A percentile compares a stretch with the other conserved stretches of the same genome.
Conservation (phyloP, 345 rosid genomes). For the Ceriops decandra region DNA sequence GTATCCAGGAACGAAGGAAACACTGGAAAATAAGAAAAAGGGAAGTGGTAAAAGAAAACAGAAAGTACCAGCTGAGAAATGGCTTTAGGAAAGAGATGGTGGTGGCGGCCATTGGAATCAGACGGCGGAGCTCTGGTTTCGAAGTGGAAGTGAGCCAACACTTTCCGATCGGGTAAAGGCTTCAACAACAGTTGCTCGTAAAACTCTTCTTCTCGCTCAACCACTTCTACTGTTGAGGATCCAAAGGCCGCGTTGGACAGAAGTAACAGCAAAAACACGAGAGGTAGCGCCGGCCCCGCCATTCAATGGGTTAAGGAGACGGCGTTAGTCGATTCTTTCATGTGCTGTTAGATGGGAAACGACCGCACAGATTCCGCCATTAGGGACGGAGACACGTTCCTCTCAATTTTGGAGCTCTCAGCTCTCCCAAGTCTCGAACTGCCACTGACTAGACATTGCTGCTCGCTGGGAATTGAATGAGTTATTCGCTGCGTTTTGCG, state of each 20-base stretch:
- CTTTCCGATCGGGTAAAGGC: constrained; percentile 83
- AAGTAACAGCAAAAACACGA: constrained; percentile 19
- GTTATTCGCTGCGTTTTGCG: no score
- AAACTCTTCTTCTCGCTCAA: constrained; percentile 50
- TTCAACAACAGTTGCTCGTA: constrained; percentile 64
- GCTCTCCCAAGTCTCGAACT: no score
- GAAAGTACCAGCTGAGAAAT: constrained; percentile 78
- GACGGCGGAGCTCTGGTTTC: constrained; percentile 59
- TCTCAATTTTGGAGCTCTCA: constrained; percentile 6
- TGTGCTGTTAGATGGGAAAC: background rate
- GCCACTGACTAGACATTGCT: no score
- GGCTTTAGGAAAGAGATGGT: constrained; percentile 94
- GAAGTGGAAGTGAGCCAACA: constrained; percentile 83
- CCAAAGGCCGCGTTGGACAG: constrained; percentile 27
- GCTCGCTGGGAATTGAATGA: no score
- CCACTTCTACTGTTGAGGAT: constrained; percentile 28
- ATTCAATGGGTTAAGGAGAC: constrained; percentile 12
- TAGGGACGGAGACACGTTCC: background rate
- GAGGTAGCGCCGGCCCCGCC: constrained; percentile 20
- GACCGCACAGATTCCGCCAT: constrained; percentile 13
- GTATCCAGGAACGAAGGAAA: no score
- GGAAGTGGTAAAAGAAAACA: background rate
- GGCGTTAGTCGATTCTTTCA: background rate
- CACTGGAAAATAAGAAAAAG: no score
- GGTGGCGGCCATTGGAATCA: constrained; percentile 72